Base-by-base conservation (phyloP, 2,329 filamentous ascomycete species). In the Chaetomium globosum region DNA sequence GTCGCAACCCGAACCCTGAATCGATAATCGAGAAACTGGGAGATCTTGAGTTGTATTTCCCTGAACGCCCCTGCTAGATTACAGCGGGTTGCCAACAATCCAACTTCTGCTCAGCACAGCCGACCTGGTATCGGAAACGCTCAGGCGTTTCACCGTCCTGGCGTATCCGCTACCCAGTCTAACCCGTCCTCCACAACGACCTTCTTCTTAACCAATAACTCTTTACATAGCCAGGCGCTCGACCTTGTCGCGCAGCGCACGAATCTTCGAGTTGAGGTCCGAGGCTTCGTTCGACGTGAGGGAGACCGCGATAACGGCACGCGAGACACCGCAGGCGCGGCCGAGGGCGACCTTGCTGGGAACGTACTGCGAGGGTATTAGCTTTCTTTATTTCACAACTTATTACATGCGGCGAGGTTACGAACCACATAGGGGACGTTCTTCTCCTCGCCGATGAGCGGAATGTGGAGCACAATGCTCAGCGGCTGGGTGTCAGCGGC, bases 241-340 rank as follows among this genome's bases (percentile, higher is more conserved):
- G 63, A 98, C 91, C 87, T 97, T 96, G 80, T 96, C 91, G 84
- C 94, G 96, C 75, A 97, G 84, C 70, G 88, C 85, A 73, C 90
- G 86, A 79, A 98, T 97, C 84, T 96, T 92, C 75, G 87, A 86
- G 79, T 89, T 91, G 67, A 98, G 84, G 79, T 97, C 93, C 74
- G 87, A 91, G 48, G 89, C 90, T 81, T 96, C 92, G 85, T 96
- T 96, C 79, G 90, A 93, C 71, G 92, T 97, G 80, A 98, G 96
- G 74, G 85, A 89, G 68, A 87, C 89, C 49, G 92, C 89, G 73
- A 98, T 97, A 67, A 98, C 93, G 63, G 92, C 85, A 65, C 94
- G 86, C 75, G 86, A 89, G 68, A 97, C 94, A 84, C 94, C 94
- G 76, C 91, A 95, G 57, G 94, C 93, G 71, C 93, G 87, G 73